phyloP scores from a whole-genome alignment of 176 grass and related monocot genomes.

The Bolboschoenus planiculmis region DNA sequence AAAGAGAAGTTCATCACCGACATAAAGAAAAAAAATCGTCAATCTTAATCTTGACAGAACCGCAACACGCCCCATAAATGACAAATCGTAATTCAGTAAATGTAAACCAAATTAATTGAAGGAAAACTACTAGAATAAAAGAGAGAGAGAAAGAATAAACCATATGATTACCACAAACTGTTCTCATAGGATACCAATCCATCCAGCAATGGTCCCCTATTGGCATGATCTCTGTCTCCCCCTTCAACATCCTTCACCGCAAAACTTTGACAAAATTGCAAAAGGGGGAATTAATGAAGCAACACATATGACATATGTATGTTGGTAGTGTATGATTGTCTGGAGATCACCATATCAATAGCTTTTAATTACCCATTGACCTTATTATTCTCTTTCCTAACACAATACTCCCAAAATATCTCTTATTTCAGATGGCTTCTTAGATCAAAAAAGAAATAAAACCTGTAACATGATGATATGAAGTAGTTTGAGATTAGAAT shows the following conservation, averaged over 20 bases:
- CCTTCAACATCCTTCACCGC: not conserved
- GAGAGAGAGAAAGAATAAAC: slow-evolving; percentile 6
- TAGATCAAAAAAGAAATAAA: not conserved
- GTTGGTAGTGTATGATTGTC: not conserved
- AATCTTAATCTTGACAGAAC: not conserved
- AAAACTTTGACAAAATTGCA: slow-evolving; percentile 8
- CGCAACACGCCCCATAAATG: not conserved
- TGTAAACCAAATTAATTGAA: not conserved
- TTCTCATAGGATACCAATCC: slow-evolving; percentile 6
- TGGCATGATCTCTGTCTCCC: not conserved
- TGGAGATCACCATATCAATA: not conserved
- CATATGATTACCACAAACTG: not conserved
- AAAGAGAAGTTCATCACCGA: not conserved
- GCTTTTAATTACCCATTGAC: not conserved
- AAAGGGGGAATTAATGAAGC: slow-evolving; percentile 10
- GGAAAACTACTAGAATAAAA: not conserved
- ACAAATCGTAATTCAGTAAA: not conserved
- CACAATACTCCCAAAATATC: not conserved
- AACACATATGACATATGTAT: not conserved
- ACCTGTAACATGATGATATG: not conserved
- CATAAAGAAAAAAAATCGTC: not conserved
- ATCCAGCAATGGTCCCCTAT: slow-evolving; percentile 7
- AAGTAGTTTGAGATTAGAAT: not conserved
- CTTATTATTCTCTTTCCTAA: not conserved
- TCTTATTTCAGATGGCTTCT: not conserved